Conservation (phyloP, 148 eudicot species). For the Cornus kousa region DNA sequence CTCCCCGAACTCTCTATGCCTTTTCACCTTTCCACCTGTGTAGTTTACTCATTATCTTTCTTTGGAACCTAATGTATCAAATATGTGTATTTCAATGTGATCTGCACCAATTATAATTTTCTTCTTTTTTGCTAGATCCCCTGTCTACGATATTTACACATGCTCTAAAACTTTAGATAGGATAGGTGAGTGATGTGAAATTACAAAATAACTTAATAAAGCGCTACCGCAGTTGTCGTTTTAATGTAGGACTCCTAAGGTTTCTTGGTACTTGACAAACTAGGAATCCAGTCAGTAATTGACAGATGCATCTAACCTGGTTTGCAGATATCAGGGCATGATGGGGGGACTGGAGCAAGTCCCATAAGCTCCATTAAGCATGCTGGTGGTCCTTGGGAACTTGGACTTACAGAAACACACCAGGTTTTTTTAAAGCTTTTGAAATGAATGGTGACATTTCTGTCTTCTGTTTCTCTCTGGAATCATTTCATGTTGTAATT, state of each 20-base stretch:
- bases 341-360: slow-evolving; percentile 99
- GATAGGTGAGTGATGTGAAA: neutral
- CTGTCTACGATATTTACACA: neutral
- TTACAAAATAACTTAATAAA: no score
- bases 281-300: neutral
- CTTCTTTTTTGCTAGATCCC: neutral
- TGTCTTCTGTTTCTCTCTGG: slow-evolving; percentile 1
- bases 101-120: neutral
- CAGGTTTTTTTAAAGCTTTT: slow-evolving; percentile 55
- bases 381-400: slow-evolving; percentile 99
- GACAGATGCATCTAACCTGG: slow-evolving; percentile 10
- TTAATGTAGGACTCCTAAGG: neutral
- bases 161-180: neutral
- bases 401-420: slow-evolving; percentile 94
- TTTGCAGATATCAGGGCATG: slow-evolving; percentile 96
- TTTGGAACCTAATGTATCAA: neutral
- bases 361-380: slow-evolving; percentile 98
- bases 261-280: neutral
- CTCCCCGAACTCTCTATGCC: no score
- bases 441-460: neutral
- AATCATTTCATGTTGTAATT: slow-evolving; percentile 1
- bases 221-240: neutral
- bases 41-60: neutral
- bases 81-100: no score
- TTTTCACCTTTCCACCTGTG: no score